Evolutionary conservation across 192 early-diverging fungal species (phyloP).

Genomic region (Gryganskiella cystojenkinii): DNA sequence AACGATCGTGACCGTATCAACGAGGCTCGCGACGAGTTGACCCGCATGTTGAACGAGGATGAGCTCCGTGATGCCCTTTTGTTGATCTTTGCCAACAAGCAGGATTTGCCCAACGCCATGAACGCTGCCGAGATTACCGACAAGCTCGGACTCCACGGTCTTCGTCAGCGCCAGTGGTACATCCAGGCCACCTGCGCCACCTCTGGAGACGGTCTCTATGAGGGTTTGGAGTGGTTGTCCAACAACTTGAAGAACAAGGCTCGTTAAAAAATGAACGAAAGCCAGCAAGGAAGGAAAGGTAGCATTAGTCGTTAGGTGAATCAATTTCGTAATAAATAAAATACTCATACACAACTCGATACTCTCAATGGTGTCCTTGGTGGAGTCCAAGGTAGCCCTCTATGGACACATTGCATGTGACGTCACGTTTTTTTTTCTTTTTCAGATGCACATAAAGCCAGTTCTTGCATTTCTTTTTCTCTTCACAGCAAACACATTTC

Average conservation of each 20-base stretch:
- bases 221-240: constrained; percentile 96
- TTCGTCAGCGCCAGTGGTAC: constrained; percentile 90
- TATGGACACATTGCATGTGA: no score
- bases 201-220: constrained; percentile 95
- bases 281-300: no score
- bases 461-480: not conserved
- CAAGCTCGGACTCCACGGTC: constrained; percentile 87
- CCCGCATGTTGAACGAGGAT: constrained; percentile 96
- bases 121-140: constrained; percentile 93
- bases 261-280: no score
- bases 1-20: constrained; percentile 95
- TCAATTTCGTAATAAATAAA: no score
- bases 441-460: no score
- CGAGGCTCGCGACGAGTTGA: constrained; percentile 95
- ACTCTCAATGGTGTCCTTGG: no score
- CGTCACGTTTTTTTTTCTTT: not conserved
- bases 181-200: constrained; percentile 95
- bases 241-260: constrained; percentile 69
- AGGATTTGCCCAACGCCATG: constrained; percentile 98
- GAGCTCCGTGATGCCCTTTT: constrained; percentile 92
- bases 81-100: constrained; percentile 99
- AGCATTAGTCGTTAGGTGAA: no score
- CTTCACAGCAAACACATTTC: not conserved
- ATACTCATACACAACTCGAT: no score
- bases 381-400: no score